These are phyloP conservation scores for Claviceps sorghi DNA, from an alignment of 2,329 filamentous ascomycete genomes.

Conservation along the genomic window DNA sequence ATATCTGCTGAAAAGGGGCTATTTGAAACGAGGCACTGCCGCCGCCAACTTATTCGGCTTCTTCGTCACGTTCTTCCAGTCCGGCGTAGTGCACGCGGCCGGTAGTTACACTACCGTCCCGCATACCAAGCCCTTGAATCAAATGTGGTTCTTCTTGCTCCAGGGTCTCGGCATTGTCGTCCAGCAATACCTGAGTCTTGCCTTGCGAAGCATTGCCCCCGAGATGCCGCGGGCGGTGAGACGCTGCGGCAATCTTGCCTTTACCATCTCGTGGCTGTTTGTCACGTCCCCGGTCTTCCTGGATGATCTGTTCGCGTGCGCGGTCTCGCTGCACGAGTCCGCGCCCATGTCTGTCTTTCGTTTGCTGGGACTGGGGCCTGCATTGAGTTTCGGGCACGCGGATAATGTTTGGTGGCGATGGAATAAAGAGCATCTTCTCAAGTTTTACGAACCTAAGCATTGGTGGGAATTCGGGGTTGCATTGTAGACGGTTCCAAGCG, in stretches of 20 bases:
- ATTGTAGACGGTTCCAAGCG: constrained; percentile 11
- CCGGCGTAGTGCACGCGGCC: constrained; percentile 53
- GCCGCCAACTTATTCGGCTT: constrained; percentile 15
- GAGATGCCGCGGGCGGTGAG: constrained; percentile 30
- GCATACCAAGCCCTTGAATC: constrained; percentile 31
- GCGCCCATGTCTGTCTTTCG: constrained; percentile 62
- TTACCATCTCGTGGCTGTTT: constrained; percentile 53
- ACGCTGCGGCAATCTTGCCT: constrained; percentile 43
- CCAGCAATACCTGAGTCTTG: constrained; percentile 32
- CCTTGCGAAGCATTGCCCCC: constrained; percentile 19
- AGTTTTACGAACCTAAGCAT: constrained; percentile 41
- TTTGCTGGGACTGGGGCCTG: constrained; percentile 46
- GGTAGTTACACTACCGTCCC: constrained; percentile 56
- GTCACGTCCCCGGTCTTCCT: constrained; percentile 49
- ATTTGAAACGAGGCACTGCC: constrained; percentile 21
- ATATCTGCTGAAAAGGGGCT: constrained; percentile 27
- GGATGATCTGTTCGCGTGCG: constrained; percentile 61
- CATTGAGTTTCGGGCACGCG: constrained; percentile 7
- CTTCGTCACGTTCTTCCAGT: constrained; percentile 41
- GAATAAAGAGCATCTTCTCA: constrained; percentile 35
- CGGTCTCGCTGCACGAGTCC: constrained; percentile 70
- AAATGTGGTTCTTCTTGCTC: constrained; percentile 56
- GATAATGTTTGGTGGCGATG: constrained; percentile 57
- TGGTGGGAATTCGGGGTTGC: constrained; percentile 42
- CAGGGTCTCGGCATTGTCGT: constrained; percentile 51